A percentile compares a stretch with the other conserved stretches of the same genome.
phyloP scores from a whole-genome alignment of 352 stramenopile species.

The Blastocystis hominis region DNA sequence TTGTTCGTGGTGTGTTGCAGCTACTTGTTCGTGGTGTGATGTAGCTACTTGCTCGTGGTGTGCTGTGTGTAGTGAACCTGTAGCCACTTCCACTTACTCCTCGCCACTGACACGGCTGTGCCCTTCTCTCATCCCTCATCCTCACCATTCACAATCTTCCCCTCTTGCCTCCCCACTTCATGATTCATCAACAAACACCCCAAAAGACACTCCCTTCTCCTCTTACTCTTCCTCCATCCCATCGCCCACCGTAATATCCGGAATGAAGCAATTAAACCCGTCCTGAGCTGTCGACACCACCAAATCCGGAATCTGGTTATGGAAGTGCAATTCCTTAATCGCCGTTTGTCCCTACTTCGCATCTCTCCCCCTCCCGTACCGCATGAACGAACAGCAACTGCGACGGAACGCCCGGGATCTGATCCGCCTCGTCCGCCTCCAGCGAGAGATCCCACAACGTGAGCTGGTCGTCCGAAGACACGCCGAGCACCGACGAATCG shows the following conservation, averaged over 20 bases:
- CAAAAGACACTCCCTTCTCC: not conserved
- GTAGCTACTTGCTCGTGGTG: no score
- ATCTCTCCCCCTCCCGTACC: not conserved
- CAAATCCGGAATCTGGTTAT: slow-evolving; percentile 91
- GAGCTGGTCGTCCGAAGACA: slow-evolving; percentile 81
- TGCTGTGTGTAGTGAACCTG: no score
- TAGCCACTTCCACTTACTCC: no score
- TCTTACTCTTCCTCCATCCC: slow-evolving; percentile 53
- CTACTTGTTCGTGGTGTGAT: not conserved
- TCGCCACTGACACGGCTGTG: no score
- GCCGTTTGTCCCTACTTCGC: slow-evolving; percentile 81
- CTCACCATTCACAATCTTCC: no score
- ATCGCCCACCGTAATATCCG: slow-evolving; percentile 64
- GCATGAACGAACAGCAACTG: slow-evolving; percentile 97
- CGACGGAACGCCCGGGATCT: slow-evolving; percentile 76
- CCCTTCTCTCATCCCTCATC: no score
- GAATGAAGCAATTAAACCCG: slow-evolving; percentile 95
- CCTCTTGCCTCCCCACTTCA: no score
- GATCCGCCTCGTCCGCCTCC: slow-evolving; percentile 82
- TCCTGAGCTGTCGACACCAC: slow-evolving; percentile 87
- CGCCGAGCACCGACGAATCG: slow-evolving; percentile 91
- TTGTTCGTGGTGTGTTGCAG: not conserved
- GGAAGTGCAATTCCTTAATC: slow-evolving; percentile 98
- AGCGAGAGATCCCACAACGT: slow-evolving; percentile 97
- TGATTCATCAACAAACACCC: not conserved